Conservation (phyloP, 2,329 filamentous ascomycete species). For the Myriangium duriaei region DNA sequence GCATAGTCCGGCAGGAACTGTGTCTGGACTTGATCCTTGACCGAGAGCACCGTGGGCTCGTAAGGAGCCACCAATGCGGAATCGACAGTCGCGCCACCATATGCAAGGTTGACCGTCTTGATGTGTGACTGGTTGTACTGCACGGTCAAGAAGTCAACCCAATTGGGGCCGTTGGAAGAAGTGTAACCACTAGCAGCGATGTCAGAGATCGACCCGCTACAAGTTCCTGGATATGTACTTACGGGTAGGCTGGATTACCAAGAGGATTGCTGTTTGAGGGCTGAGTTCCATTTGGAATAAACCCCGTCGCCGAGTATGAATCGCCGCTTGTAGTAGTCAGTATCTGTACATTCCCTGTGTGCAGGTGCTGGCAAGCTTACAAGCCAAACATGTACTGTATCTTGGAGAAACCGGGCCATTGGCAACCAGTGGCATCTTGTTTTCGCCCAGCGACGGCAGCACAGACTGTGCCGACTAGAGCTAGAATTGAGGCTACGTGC, state of each 20-base stretch:
- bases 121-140: conserved; percentile 33
- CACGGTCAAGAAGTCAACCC: conserved; percentile 39
- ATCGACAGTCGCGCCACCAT: conserved; percentile 33
- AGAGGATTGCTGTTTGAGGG: conserved; percentile 44
- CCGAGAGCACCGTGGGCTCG: conserved; percentile 33
- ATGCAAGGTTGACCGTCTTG: conserved; percentile 42
- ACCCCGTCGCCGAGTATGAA: conserved; percentile 48
- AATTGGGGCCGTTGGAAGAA: conserved; percentile 36
- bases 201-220: background rate
- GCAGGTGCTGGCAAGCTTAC: too few species aligned
- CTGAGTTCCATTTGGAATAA: conserved; percentile 39
- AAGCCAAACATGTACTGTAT: too few species aligned
- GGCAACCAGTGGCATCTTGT: too few species aligned
- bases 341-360: too few species aligned
- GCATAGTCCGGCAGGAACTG: conserved; percentile 32
- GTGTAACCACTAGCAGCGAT: conserved; percentile 14
- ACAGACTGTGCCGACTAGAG: too few species aligned
- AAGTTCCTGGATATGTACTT: too few species aligned
- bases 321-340: too few species aligned
- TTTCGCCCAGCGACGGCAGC: too few species aligned
- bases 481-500: too few species aligned
- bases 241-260: conserved; percentile 46
- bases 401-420: too few species aligned
- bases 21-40: conserved; percentile 38
- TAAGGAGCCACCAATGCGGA: conserved; percentile 40